Conservation (phyloP, 192 early-diverging fungal species). For the Phycomyces blakesleeanus region DNA sequence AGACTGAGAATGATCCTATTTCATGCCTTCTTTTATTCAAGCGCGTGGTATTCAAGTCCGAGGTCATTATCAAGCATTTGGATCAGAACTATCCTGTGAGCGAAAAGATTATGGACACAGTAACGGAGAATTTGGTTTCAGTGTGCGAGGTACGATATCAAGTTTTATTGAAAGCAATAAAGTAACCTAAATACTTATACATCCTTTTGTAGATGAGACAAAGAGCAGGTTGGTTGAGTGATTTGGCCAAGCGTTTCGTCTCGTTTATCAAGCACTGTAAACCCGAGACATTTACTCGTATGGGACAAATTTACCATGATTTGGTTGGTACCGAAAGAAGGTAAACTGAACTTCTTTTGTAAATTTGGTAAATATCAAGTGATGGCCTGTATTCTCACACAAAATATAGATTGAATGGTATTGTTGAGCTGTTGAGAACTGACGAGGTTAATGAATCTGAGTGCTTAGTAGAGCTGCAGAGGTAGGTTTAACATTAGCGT, state of each 20-base stretch:
- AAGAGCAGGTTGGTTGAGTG: slow-evolving; percentile 63
- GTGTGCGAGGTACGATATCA: slow-evolving; percentile 43
- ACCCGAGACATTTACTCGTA: slow-evolving; percentile 64
- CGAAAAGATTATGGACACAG: slow-evolving; percentile 51
- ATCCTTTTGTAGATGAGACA: slow-evolving; percentile 47
- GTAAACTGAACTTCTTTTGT: slow-evolving; percentile 24
- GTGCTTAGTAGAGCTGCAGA: slow-evolving; percentile 64
- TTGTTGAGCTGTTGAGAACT: slow-evolving; percentile 73
- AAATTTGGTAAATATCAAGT: slow-evolving; percentile 2
- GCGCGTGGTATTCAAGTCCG: slow-evolving; percentile 79
- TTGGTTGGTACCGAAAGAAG: slow-evolving; percentile 74
- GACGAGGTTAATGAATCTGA: slow-evolving; percentile 71
- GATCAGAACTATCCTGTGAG: slow-evolving; percentile 55
- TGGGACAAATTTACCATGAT: slow-evolving; percentile 76
- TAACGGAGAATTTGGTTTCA: slow-evolving; percentile 51
- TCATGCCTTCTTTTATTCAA: slow-evolving; percentile 70
- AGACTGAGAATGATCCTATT: slow-evolving; percentile 75
- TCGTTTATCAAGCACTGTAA: slow-evolving; percentile 63
- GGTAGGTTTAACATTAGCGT: too few species aligned
- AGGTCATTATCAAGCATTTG: slow-evolving; percentile 69
- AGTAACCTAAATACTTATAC: neutral
- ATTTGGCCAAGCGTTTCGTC: slow-evolving; percentile 63
- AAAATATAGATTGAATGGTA: slow-evolving; percentile 53
- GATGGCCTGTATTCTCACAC: neutral
- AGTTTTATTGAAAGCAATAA: too few species aligned